Conservation (phyloP, 192 early-diverging fungal genomes). For the Linderina pennispora region DNA sequence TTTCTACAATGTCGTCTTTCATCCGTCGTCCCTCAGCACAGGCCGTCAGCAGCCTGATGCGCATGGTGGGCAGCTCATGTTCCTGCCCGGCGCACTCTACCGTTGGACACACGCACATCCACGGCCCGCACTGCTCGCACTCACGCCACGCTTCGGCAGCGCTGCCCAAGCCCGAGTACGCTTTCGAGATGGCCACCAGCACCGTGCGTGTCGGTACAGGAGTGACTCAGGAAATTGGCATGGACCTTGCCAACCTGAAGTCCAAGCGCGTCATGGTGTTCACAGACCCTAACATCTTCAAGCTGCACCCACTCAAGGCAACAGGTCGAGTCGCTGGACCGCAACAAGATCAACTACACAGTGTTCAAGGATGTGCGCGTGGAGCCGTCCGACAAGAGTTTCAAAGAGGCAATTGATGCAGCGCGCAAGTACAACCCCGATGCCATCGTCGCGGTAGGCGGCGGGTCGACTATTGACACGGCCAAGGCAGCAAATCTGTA, state of each 20-base stretch:
- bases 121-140: slow-evolving; percentile 9
- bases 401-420: slow-evolving; percentile 78
- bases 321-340: slow-evolving; percentile 71
- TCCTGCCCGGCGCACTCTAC: slow-evolving; percentile 41
- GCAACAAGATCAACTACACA: slow-evolving; percentile 58
- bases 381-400: slow-evolving; percentile 79
- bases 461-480: slow-evolving; percentile 88
- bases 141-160: slow-evolving; percentile 19
- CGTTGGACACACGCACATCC: slow-evolving; percentile 4
- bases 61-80: slow-evolving; percentile 44
- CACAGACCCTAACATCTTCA: slow-evolving; percentile 69
- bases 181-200: slow-evolving; percentile 84
- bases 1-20: not conserved
- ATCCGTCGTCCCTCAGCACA: slow-evolving; percentile 18
- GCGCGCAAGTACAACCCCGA: slow-evolving; percentile 68
- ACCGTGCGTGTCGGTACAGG: slow-evolving; percentile 82
- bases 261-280: slow-evolving; percentile 82
- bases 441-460: slow-evolving; percentile 85
- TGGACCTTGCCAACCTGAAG: slow-evolving; percentile 72
- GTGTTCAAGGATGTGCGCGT: slow-evolving; percentile 74
- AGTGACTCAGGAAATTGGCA: slow-evolving; percentile 78
- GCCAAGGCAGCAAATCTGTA: slow-evolving; percentile 90
- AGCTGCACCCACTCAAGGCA: slow-evolving; percentile 67
- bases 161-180: slow-evolving; percentile 52
- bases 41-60: slow-evolving; percentile 43